Evolutionary conservation across 345 rosid species (phyloP), one percentile per base, ranked within the genome.

Genomic region (Firmiana major): DNA sequence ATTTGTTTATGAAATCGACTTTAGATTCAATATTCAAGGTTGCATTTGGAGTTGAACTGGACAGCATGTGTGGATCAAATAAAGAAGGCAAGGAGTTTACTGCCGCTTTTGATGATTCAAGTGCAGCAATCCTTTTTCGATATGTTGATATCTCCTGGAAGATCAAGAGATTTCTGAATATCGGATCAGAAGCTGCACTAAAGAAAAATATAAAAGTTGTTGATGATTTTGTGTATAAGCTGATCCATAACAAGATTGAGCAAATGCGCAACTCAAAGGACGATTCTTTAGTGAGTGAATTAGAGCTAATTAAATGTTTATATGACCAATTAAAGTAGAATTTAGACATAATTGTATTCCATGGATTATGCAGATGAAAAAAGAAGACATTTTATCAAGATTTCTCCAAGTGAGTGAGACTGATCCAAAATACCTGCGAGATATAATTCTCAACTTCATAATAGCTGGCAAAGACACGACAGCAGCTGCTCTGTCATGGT

Each of bases 401-500:
- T 88, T 88, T 78, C 87, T 90, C 62, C 87, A 83, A 73, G 83
- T 77, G 68, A 76, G 42, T 15, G 83, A 79, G 71, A 81, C 78
- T 9, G 87, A 88, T 71, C 82, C 71, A 31, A 86, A 57, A 48
- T 88, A 86, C 70, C 74, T 90, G 26, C 76, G 93, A 43, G 91
- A 90, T 69, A 87, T 87, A 68, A 83, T 84, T 71, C 88, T 90
- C 6, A 90, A 82, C 78, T 85, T 90, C 80, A 77, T 87, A 7
- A 88, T 87, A 63, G 93, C 93, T 40, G 91, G 93, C 11, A 90
- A 88, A 85, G 93, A 90, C 81, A 90, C 91, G 6, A 90, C 90
- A 5, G 93, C 91, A 24, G 74, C 82, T 46, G 8, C 90, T 63
- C 85, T 90, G 9, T 84, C 93, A 9, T 90, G 93, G 93, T 88